Conservation (phyloP, 2,329 filamentous ascomycete species). For the Cordyceps javanica region DNA sequence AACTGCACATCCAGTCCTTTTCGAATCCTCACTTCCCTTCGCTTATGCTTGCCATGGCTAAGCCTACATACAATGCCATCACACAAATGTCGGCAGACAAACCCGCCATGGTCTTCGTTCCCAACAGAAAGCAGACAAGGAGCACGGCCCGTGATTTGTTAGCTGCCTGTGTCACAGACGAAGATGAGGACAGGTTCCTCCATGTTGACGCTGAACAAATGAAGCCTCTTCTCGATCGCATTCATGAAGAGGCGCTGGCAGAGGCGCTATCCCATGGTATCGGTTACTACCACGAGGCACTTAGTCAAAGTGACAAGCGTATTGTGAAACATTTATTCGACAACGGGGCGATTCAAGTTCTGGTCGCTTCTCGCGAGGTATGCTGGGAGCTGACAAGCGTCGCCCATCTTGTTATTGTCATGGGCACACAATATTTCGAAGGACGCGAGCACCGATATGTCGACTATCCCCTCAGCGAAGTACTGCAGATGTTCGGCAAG, state of each 20-base stretch:
- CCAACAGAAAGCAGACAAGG: slow-evolving; percentile 87
- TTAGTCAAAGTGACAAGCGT: slow-evolving; percentile 81
- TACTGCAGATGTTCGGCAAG: slow-evolving; percentile 97
- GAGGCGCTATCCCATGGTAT: slow-evolving; percentile 91
- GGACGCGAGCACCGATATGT: slow-evolving; percentile 95
- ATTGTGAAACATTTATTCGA: slow-evolving; percentile 91
- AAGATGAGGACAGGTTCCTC: slow-evolving; percentile 90
- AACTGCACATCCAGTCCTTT: slow-evolving; percentile 93
- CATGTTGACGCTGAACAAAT: slow-evolving; percentile 80
- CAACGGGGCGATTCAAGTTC: slow-evolving; percentile 81
- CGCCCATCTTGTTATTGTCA: slow-evolving; percentile 87
- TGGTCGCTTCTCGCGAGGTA: slow-evolving; percentile 72
- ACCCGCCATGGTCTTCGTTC: slow-evolving; percentile 86
- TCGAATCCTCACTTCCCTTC: slow-evolving; percentile 95
- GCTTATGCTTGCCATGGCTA: slow-evolving; percentile 97
- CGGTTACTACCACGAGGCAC: slow-evolving; percentile 93
- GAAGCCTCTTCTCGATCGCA: slow-evolving; percentile 69
- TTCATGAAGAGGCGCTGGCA: slow-evolving; percentile 81
- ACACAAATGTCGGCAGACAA: slow-evolving; percentile 83
- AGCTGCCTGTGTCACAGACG: slow-evolving; percentile 79
- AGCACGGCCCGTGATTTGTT: slow-evolving; percentile 81
- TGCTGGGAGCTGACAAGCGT: slow-evolving; percentile 91
- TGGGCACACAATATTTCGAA: slow-evolving; percentile 98
- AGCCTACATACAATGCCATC: slow-evolving; percentile 85
- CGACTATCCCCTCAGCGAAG: slow-evolving; percentile 89